Conservation (phyloP, 129 eudicot genomes). For the Arctium lappa region DNA sequence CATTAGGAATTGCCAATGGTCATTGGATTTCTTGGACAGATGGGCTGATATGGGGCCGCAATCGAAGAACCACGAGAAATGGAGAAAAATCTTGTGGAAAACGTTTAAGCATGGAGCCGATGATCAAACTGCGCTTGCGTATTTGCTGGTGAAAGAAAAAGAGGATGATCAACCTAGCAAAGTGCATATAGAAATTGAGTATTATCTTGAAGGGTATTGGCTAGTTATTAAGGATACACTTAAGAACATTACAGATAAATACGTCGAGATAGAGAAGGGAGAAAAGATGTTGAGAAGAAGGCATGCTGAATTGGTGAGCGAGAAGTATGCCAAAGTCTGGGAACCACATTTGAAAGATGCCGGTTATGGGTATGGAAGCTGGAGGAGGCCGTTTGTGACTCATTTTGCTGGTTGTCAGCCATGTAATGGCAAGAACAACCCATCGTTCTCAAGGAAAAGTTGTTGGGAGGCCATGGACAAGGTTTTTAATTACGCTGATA, state of each 20-base stretch:
- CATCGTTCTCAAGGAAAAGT: conserved; percentile 22
- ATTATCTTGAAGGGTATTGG: conserved; percentile 83
- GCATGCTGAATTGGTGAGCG: conserved; percentile 46
- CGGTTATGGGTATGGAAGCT: conserved; percentile 40
- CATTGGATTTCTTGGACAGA: conserved; percentile 56
- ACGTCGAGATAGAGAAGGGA: conserved; percentile 29
- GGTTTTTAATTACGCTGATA: conserved; percentile 57
- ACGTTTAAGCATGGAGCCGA: conserved; percentile 35
- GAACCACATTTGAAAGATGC: conserved; percentile 35
- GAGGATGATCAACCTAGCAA: conserved; percentile 4
- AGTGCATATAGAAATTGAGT: conserved; percentile 50
- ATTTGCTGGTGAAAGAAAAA: conserved; percentile 49
- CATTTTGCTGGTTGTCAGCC: conserved; percentile 72
- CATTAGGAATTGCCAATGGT: conserved; percentile 76
- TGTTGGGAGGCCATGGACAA: conserved; percentile 49
- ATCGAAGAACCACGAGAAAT: conserved; percentile 39
- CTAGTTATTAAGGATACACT: conserved; percentile 43
- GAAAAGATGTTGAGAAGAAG: conserved; percentile 35
- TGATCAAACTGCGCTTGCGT: conserved; percentile 60
- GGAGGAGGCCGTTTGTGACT: conserved; percentile 57
- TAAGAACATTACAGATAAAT: conserved; percentile 25
- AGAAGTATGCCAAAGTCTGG: conserved; percentile 28
- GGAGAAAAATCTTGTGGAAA: conserved; percentile 36
- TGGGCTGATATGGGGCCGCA: conserved; percentile 79
- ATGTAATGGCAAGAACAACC: conserved; percentile 48